Base-by-base conservation (phyloP, 2,329 filamentous ascomycete species). In the Claviceps pazoutovae region DNA sequence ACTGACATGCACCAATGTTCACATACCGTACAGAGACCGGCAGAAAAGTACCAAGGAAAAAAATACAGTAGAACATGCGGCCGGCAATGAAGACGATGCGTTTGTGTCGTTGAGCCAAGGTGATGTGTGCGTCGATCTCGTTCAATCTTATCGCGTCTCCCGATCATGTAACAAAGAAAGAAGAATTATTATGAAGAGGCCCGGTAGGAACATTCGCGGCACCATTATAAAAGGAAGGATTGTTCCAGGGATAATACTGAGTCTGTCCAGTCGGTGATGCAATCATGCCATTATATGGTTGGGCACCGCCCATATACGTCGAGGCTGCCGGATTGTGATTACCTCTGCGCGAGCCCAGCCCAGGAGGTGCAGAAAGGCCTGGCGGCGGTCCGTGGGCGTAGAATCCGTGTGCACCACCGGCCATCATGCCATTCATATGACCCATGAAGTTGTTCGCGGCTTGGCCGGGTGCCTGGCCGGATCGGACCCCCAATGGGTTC, bases 401-500 rank as follows among this genome's bases (percentile, higher is more conserved):
- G 62, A 88, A 90, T 39, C 78, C 75, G 56, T 75, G 78, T 23
- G 72, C 45, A 45, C 49, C 51, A 41, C 69, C 70, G 23, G 70
- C 64, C 61, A 80, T 77, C 56, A 80, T 73, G 23, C 75, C 81
- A 57, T 74, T 79, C 64, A 82, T 79, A 36, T 77, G 77, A 41
- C 73, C 73, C 59, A 82, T 68, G 17, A 63, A 61, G 21, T 65
- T 61, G 4, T 65, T 59, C 5, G 63, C 63, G 26, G 64, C 61
- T 52, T 74, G 68, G 26, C 68, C 69, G 8, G 72, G 63, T n/a
- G 71, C 74, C 61, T 90, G 88, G 26, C 81, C 82, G 1, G 86
- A 88, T 46, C 93, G 84, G 30, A 97, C 91, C 21, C 93, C 93
- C 1, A 97, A 76, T 0, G 93, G 93, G 60, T 97, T 97, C 72